These are phyloP conservation scores for Fusarium sp. DNA, from an alignment of 2,329 filamentous ascomycete genomes.

Conservation along the genomic window DNA sequence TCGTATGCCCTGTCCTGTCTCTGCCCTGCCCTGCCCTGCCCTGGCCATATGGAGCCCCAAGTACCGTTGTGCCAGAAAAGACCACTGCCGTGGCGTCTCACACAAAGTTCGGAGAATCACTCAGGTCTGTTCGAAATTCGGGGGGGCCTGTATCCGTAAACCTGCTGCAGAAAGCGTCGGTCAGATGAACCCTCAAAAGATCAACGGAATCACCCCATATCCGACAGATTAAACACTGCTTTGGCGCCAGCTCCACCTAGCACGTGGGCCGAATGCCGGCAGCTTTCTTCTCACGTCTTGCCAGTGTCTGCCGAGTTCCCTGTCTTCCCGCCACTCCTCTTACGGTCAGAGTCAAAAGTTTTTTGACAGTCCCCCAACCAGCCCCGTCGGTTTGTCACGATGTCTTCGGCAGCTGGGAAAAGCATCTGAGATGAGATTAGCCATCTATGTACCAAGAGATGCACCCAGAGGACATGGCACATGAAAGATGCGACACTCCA, in stretches of 20 bases:
- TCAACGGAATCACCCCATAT: slow-evolving; percentile 21
- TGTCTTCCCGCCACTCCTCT: slow-evolving; percentile 7
- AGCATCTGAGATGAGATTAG: not conserved
- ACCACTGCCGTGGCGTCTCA: slow-evolving; percentile 21
- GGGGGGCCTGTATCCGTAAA: not conserved
- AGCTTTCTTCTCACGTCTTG: slow-evolving; percentile 28
- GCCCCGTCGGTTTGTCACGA: not conserved
- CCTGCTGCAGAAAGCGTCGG: not conserved
- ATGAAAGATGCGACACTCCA: not conserved
- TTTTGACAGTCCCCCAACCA: slow-evolving; percentile 1
- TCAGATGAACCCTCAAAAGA: slow-evolving; percentile 10
- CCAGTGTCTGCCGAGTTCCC: slow-evolving; percentile 22
- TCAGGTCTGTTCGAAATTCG: not conserved
- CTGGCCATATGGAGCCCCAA: slow-evolving; percentile 13
- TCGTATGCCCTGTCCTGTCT: slow-evolving; percentile 27
- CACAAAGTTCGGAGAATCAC: slow-evolving; percentile 8
- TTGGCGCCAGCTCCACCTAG: slow-evolving; percentile 35
- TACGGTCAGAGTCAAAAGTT: not conserved
- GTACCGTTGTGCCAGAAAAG: slow-evolving; percentile 26
- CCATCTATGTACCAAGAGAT: not conserved
- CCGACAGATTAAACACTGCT: slow-evolving; percentile 13
- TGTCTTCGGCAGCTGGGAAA: not conserved
- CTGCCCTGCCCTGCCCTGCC: slow-evolving; percentile 4
- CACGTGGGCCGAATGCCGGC: slow-evolving; percentile 43
- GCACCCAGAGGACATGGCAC: not conserved